Evolutionary conservation across 768 basidiomycete species (phyloP), one percentile per base, ranked within the genome.

Genomic region (Pisolithus sp.): DNA sequence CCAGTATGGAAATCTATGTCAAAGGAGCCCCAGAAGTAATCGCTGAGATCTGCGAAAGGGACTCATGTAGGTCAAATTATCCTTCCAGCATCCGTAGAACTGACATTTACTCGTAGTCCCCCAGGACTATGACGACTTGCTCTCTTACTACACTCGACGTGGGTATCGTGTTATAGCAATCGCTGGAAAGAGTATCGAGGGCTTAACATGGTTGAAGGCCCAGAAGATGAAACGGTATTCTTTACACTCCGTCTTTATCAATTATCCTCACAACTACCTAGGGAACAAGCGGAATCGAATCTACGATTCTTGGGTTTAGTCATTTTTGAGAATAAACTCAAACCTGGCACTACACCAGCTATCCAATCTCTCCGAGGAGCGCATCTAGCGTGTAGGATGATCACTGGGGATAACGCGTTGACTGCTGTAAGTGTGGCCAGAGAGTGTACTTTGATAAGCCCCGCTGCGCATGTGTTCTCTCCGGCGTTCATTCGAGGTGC

Each of bases 11-110:
- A 65, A 77, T 97, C 10, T 98, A 98, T 64, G 93, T 94, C 60
- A 99, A 99, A 65, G 96, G 96, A n/a, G 96, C 96, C 2, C 96
- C 96, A 0, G 96, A 99, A 68, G 92, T 97, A 51, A 98, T 99
- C 94, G 67, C 71, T 7, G 93, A 94, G 39, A 97, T 99, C 51
- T 99, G 96, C 65, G 88, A 93, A 50, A 84, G 77, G 54, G 81
- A 86, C 48, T 89, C 94, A n/a, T 85, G 95, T 98, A 60, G 59
- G 93, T 74, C 40, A 34, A 31, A 55, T 42, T n/a, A 53, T 49
- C 37, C 7, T 23, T 48, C 1, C 0, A 20, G 28, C 24, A 6
- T 3, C 43, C 36, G 26, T 26, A 49, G 41, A 34, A 50, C 57
- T 69, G 43, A 67, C 48, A 9, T 36, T 51, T 18, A 18, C 41